A percentile compares a stretch with the other conserved stretches of the same genome.
Conservation (phyloP, 495 filamentous ascomycete genomes). For the Xylaria bambusicola region DNA sequence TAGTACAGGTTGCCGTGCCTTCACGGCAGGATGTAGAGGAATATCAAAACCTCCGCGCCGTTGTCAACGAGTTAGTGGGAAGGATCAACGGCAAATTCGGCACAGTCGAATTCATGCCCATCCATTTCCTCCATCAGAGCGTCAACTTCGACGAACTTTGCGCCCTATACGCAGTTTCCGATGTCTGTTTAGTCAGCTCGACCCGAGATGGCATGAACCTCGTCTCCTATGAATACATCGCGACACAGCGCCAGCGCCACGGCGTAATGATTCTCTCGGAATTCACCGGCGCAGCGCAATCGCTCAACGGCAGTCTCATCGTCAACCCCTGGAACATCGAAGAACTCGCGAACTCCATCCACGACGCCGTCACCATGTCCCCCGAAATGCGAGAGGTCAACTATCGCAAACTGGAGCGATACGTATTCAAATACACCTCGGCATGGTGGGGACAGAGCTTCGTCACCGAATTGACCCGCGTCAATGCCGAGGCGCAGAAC, state of each 20-base stretch:
- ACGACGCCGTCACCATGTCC: conserved; percentile 80
- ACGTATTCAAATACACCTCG: conserved; percentile 90
- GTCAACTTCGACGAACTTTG: conserved; percentile 89
- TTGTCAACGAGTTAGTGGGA: conserved; percentile 88
- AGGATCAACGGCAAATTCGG: conserved; percentile 93
- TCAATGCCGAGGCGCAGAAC: conserved; percentile 33
- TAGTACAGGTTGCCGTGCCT: conserved; percentile 92
- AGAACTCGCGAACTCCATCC: conserved; percentile 82
- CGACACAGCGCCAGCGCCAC: conserved; percentile 78
- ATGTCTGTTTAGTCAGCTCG: conserved; percentile 86
- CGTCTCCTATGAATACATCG: conserved; percentile 94
- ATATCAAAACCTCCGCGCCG: conserved; percentile 86
- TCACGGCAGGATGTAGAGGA: conserved; percentile 93
- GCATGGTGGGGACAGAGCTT: conserved; percentile 98
- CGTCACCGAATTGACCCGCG: conserved; percentile 75
- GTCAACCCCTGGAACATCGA: conserved; percentile 93
- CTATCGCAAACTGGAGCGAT: conserved; percentile 77
- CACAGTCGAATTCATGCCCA: conserved; percentile 89
- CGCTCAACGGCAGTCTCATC: conserved; percentile 79
- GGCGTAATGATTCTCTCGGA: conserved; percentile 92
- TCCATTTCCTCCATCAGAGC: conserved; percentile 92
- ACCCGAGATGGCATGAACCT: conserved; percentile 98
- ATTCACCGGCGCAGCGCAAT: conserved; percentile 87
- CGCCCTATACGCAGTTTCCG: conserved; percentile 85
- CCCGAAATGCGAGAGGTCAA: conserved; percentile 81